Conservation (phyloP, 441 rosid genomes). For the Biscutella laevigata region DNA sequence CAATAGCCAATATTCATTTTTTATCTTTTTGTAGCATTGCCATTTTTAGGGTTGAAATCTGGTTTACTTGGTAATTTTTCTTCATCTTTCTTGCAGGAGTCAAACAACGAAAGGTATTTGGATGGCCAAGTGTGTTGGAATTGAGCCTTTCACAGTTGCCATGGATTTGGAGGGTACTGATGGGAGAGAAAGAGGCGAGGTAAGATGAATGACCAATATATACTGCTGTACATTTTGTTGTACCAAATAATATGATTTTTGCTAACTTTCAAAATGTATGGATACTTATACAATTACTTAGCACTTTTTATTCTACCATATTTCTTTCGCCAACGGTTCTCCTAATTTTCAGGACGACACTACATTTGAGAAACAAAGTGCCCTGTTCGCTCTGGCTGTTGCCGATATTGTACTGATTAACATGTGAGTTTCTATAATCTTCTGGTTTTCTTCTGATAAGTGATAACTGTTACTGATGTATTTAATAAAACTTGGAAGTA, state of each 20-base stretch:
- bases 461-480: too few species aligned
- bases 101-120: conserved; percentile 95
- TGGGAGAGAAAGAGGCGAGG: conserved; percentile 96
- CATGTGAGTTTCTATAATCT: conserved; percentile 47
- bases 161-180: conserved; percentile 98
- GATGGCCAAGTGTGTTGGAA: conserved; percentile 68
- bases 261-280: not conserved
- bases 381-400: conserved; percentile 74
- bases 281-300: not conserved
- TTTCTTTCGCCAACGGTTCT: too few species aligned
- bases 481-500: too few species aligned
- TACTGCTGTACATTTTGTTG: not conserved
- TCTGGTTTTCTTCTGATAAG: not conserved
- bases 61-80: conserved; percentile 1
- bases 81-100: conserved; percentile 39
- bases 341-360: conserved; percentile 95
- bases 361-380: conserved; percentile 89
- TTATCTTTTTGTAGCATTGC: conserved; percentile 1
- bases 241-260: not conserved
- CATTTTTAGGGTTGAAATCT: conserved; percentile 5
- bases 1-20: not conserved
- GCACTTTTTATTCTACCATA: not conserved
- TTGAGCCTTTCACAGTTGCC: conserved; percentile 73
- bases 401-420: conserved; percentile 87
- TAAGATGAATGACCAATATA: conserved; percentile 11